Evolutionary conservation across 305 asterid genomes (phyloP).

Genomic region (Fraxinus floribunda): DNA sequence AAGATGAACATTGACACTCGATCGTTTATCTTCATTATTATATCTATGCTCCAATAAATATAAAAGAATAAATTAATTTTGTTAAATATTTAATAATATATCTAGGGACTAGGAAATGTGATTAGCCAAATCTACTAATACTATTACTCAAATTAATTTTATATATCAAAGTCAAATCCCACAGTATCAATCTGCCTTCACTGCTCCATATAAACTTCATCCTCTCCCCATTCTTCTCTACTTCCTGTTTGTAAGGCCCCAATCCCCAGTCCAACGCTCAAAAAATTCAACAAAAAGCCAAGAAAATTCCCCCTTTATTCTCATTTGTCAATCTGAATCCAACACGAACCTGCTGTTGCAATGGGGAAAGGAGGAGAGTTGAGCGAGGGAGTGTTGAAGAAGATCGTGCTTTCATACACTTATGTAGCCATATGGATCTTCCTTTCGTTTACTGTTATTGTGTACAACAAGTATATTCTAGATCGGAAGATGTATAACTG

Average conservation of each 20-base stretch:
- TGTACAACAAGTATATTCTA: slow-evolving; percentile 15
- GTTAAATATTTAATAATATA: no score
- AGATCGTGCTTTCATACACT: slow-evolving; percentile 17
- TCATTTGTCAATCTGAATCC: background rate
- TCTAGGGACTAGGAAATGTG: background rate
- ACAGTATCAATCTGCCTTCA: background rate
- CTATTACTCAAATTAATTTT: background rate
- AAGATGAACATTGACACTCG: no score
- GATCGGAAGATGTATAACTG: slow-evolving; percentile 22
- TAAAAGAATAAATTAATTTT: no score
- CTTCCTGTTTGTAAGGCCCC: background rate
- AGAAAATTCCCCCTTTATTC: background rate
- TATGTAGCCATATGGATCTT: slow-evolving; percentile 16
- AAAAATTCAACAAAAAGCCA: background rate
- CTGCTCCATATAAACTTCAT: background rate
- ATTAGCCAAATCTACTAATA: background rate
- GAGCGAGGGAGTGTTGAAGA: slow-evolving; percentile 20
- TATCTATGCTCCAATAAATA: no score
- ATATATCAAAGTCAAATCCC: background rate
- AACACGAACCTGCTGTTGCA: background rate
- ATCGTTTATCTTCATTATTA: no score
- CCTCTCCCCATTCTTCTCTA: background rate
- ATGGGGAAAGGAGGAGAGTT: slow-evolving; percentile 22
- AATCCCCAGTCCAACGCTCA: background rate
- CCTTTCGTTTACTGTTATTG: slow-evolving; percentile 14